These are phyloP conservation scores for Xylariaceae sp. DNA, from an alignment of 2,329 filamentous ascomycete species.

Conservation along the genomic window DNA sequence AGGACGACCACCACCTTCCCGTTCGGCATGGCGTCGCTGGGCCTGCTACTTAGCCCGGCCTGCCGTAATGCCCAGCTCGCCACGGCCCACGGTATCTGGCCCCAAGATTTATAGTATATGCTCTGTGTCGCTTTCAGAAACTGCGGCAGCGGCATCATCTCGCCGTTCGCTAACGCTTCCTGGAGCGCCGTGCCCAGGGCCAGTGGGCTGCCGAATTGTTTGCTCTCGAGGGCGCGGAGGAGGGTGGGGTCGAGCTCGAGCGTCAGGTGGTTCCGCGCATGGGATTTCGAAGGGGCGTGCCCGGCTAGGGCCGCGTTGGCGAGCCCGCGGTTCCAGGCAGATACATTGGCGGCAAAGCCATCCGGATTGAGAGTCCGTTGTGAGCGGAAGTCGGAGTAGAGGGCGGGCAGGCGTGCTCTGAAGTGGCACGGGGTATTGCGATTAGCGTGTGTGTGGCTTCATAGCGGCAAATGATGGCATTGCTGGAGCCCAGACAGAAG, in stretches of 20 bases:
- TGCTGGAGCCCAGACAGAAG: background rate
- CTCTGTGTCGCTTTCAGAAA: constrained; percentile 63
- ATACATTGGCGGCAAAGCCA: constrained; percentile 73
- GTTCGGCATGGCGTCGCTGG: constrained; percentile 48
- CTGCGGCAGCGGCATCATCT: constrained; percentile 63
- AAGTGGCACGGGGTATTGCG: constrained; percentile 17
- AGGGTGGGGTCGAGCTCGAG: constrained; percentile 58
- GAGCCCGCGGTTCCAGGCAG: constrained; percentile 72
- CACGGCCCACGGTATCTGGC: constrained; percentile 63
- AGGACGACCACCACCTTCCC: constrained; percentile 64
- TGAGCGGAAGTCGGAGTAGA: constrained; percentile 79
- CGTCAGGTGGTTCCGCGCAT: constrained; percentile 44
- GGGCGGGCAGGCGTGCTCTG: constrained; percentile 71
- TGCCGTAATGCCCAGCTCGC: constrained; percentile 71
- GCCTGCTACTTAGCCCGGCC: constrained; percentile 52
- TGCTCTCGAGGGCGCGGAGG: constrained; percentile 63
- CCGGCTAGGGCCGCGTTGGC: constrained; percentile 63
- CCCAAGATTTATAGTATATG: constrained; percentile 66
- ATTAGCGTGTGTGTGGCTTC: constrained; percentile 6
- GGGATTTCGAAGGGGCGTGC: constrained; percentile 36
- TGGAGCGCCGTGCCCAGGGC: constrained; percentile 71
- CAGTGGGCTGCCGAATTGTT: constrained; percentile 74
- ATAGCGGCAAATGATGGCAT: background rate
- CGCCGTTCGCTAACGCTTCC: constrained; percentile 64
- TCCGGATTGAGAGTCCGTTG: constrained; percentile 76